phyloP scores from a whole-genome alignment of 2,329 filamentous ascomycete genomes.

The Colletotrichum lentis region DNA sequence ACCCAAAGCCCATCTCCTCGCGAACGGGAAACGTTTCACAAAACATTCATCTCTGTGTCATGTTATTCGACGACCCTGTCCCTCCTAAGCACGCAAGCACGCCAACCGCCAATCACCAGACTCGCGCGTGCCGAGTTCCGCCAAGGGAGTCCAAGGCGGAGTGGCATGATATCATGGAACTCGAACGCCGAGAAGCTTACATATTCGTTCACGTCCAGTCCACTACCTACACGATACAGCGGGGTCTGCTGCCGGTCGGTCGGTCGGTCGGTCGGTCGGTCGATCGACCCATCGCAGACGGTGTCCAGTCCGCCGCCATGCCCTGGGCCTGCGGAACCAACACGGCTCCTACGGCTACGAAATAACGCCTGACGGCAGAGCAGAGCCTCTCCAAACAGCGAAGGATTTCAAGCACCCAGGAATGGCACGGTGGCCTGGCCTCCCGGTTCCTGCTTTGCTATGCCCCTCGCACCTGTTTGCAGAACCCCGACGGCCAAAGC shows the following conservation, averaged over 20 bases:
- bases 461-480: constrained; percentile 12
- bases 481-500: constrained; percentile 4
- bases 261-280: neutral
- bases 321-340: neutral
- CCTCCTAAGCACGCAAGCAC: constrained; percentile 9
- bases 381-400: constrained; percentile 10
- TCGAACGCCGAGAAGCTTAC: constrained; percentile 22
- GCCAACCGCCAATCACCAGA: constrained; percentile 26
- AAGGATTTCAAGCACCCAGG: neutral
- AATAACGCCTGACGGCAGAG: neutral
- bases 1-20: neutral
- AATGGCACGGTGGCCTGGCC: constrained; percentile 21
- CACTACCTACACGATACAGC: neutral
- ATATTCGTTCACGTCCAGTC: neutral
- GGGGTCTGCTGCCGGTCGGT: neutral
- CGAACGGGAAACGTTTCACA: constrained; percentile 36
- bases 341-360: constrained; percentile 3
- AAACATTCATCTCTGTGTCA: constrained; percentile 36
- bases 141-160: constrained; percentile 26
- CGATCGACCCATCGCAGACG: neutral
- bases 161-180: constrained; percentile 36
- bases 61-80: constrained; percentile 18
- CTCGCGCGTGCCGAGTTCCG: constrained; percentile 32
- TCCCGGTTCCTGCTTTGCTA: neutral
- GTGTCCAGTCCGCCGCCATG: neutral